Base-by-base conservation (phyloP, 2,329 filamentous ascomycete genomes). In the Hymenoscyphus salicellus region DNA sequence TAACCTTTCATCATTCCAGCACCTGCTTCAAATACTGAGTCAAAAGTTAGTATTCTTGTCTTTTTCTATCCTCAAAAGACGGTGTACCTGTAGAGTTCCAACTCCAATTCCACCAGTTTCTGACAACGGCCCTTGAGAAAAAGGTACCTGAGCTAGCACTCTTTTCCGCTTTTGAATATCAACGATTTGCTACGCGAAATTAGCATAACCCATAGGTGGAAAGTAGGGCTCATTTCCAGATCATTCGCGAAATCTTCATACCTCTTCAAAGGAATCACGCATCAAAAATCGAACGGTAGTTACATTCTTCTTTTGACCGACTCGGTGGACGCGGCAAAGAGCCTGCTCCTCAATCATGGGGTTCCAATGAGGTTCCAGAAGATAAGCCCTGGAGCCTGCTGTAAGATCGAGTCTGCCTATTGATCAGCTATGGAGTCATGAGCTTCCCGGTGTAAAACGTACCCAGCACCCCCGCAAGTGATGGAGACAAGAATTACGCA, bases 291-390 rank as follows among this genome's bases (percentile, higher is more conserved):
- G 66, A 5, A 72, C 64, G 17, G 71, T 68, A 1, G 65, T 72
- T 0, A 75, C 71, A 6, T 64, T n/a, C 1, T 58, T 62, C 30
- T 61, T 65, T 23, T 76, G 73, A 1, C 73, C 72, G 8, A 74
- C 46, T 43, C 73, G 63, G 20, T 71, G 61, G 0, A 69, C 63
- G 5, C 72, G 65, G n/a, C 64, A 69, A 2, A 76, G 65, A 20
- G 73, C 73, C 56, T 75, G 73, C 2, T 64, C 66, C 61, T 74
- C 73, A 10, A 74, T 68, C 11, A 70, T 72, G 11, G 74, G 72
- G 56, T 74, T 75, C 72, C 73, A 74, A 52, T 75, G 73, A 26
- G 73, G 74, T 52, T 75, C 72, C 6, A 75, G 8, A 5, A 76
- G 65, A 55, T 72, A 68, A 17, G 69, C 66, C 6, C 62, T 65